Evolutionary conservation across 2,329 filamentous ascomycete genomes (phyloP).

Genomic region (Apiospora arundinis): DNA sequence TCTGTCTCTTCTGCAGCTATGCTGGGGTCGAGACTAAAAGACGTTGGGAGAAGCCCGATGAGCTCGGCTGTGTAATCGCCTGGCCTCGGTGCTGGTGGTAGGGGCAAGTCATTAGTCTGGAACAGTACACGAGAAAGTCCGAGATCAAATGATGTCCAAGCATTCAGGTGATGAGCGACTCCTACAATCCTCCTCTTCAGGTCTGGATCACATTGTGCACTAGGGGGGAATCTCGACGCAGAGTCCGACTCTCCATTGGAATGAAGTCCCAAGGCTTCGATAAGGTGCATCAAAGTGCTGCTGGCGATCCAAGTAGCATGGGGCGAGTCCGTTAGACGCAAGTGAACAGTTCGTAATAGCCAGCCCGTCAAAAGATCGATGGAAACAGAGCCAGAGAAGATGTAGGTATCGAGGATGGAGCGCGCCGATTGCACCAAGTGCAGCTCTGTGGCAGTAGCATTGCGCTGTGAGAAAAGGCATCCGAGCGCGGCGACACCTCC

Average conservation of each 20-base stretch:
- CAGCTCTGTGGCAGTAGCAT: conserved; percentile 48
- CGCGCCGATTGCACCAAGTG: conserved; percentile 54
- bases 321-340: conserved; percentile 59
- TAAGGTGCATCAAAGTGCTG: conserved; percentile 62
- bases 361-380: conserved; percentile 53
- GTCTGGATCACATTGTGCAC: conserved; percentile 43
- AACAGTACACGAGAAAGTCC: conserved; percentile 56
- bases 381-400: conserved; percentile 39
- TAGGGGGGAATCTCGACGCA: conserved; percentile 34
- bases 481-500: conserved; percentile 63
- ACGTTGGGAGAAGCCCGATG: conserved; percentile 58
- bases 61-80: conserved; percentile 55
- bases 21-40: conserved; percentile 60
- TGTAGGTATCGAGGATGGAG: conserved; percentile 49
- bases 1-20: conserved; percentile 47
- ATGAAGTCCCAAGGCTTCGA: conserved; percentile 59
- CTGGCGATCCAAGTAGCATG: conserved; percentile 64
- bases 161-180: conserved; percentile 62
- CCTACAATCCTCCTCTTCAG: conserved; percentile 51
- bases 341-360: conserved; percentile 59
- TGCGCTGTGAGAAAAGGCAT: conserved; percentile 54
- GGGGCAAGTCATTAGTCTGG: conserved; percentile 9
- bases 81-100: conserved; percentile 25
- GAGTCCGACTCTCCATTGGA: conserved; percentile 24
- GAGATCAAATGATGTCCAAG: conserved; percentile 65